These are phyloP conservation scores for Mycena crocata DNA, from an alignment of 768 basidiomycete genomes.

Conservation along the genomic window DNA sequence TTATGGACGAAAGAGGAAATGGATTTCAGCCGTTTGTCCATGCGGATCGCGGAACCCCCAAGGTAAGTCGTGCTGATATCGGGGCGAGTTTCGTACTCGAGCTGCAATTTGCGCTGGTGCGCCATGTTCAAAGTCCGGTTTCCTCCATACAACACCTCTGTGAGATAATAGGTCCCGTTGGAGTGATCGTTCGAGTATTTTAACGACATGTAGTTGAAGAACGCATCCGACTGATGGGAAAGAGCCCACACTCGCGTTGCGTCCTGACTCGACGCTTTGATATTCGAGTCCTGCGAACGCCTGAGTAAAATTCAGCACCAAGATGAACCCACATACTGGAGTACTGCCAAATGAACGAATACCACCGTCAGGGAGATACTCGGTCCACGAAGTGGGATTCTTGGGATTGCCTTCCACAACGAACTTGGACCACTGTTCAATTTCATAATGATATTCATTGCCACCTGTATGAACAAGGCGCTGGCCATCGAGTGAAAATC, in stretches of 20 bases:
- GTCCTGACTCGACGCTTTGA: conserved; percentile 20
- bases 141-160: no score
- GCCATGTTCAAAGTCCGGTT: no score
- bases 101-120: no score
- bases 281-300: conserved; percentile 18
- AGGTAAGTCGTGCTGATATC: no score
- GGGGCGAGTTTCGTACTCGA: no score
- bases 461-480: conserved; percentile 22
- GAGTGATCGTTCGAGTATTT: conserved; percentile 12
- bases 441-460: conserved; percentile 26
- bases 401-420: conserved; percentile 13
- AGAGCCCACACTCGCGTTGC: conserved; percentile 24
- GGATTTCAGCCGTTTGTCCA: no score
- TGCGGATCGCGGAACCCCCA: no score
- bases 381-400: conserved; percentile 28
- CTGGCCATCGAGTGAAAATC: conserved; percentile 23
- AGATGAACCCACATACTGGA: no score
- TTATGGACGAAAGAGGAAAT: no score
- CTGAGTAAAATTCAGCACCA: not conserved
- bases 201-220: conserved; percentile 24
- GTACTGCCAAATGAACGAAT: conserved; percentile 16
- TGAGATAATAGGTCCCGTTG: no score
- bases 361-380: conserved; percentile 21
- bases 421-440: conserved; percentile 28
- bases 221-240: conserved; percentile 14